A percentile compares a stretch with the other conserved stretches of the same genome.
phyloP scores from a whole-genome alignment of 208 protist genomes.

The Trypanosoma boissoni region DNA sequence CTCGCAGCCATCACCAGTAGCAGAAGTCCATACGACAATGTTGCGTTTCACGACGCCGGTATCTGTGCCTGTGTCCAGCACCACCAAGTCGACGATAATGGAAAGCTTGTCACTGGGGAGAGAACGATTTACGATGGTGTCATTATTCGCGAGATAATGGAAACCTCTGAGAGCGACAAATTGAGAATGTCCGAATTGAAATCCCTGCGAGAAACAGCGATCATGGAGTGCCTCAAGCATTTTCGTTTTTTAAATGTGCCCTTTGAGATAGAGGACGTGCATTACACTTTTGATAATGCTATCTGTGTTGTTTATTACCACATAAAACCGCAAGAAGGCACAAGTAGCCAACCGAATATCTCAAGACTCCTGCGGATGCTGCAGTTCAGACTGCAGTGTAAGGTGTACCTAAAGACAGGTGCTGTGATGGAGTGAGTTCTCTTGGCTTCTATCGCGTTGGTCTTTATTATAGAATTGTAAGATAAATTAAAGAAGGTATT shows the following conservation, averaged over 20 bases:
- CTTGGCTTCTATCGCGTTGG: slow-evolving; percentile 5
- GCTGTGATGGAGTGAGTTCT: slow-evolving; percentile 7
- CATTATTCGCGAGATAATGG: slow-evolving; percentile 46
- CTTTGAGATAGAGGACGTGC: slow-evolving; percentile 50
- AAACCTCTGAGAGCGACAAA: slow-evolving; percentile 19
- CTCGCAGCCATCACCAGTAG: slow-evolving; percentile 38
- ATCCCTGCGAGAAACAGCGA: slow-evolving; percentile 26
- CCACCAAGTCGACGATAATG: slow-evolving; percentile 14
- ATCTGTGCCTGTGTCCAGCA: slow-evolving; percentile 37
- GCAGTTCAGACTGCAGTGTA: slow-evolving; percentile 44
- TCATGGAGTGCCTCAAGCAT: slow-evolving; percentile 51
- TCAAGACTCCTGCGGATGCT: slow-evolving; percentile 46
- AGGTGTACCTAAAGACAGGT: slow-evolving; percentile 33
- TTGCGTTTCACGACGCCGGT: slow-evolving; percentile 41
- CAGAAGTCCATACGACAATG: slow-evolving; percentile 41
- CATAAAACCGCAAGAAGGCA: slow-evolving; percentile 26
- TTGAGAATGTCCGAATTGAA: slow-evolving; percentile 25
- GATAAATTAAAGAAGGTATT: too few species aligned
- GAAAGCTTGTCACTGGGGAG: too few species aligned
- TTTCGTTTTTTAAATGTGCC: slow-evolving; percentile 62
- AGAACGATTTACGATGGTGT: slow-evolving; percentile 30
- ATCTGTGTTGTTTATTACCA: slow-evolving; percentile 61
- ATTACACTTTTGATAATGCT: slow-evolving; percentile 55
- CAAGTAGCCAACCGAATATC: slow-evolving; percentile 38
- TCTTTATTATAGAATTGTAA: too few species aligned